Evolutionary conservation across 106 monocot species (phyloP), one percentile per base, ranked within the genome.

Genomic region (Dendrobium chrysotoxum): DNA sequence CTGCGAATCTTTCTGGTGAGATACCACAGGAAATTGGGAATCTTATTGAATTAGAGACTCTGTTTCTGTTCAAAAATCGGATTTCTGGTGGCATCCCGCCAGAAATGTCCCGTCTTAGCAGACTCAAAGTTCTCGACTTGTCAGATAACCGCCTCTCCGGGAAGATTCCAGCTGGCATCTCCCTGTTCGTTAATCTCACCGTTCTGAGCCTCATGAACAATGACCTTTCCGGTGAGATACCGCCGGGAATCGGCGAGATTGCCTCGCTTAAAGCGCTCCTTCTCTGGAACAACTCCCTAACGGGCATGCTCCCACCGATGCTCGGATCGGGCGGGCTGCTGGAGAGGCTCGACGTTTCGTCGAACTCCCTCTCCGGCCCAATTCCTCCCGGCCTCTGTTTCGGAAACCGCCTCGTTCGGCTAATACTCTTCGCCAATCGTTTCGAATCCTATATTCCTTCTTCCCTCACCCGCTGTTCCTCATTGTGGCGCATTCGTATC

Each of bases 231-330:
- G 96, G 96, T 35, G 83, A 80, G 53, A 88, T 96, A 23, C 96
- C 96, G 17, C 65, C 64, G 0, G 87, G 79, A 0, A 82, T 96
- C 78, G 93, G 94, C 53, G 83, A 85, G 11, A 86, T 96, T 23
- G 83, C 84, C 8, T 82, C 80, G 40, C 86, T 96, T 21, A 87
- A 94, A 28, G 81, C 76, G 26, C 84, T 96, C 55, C 87, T 89
- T 31, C 89, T 96, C 40, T 96, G 96, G 96, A 94, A 96, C 87
- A 96, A 96, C 81, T 92, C 96, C 15, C 85, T 96, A 66, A 88
- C 87, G 28, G 96, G 96, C 12, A 12, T 4, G 40, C 88, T 96
- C 25, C 96, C 96, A 5, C 78, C 81, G 83, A 67, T 31, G 78
- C 89, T 96, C 11, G 96, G 96, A 35, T 54, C 77, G 5, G 89